A percentile compares a stretch with the other conserved stretches of the same genome.
Conservation (phyloP, 2,329 filamentous ascomycete genomes). For the Epichloe festucae region DNA sequence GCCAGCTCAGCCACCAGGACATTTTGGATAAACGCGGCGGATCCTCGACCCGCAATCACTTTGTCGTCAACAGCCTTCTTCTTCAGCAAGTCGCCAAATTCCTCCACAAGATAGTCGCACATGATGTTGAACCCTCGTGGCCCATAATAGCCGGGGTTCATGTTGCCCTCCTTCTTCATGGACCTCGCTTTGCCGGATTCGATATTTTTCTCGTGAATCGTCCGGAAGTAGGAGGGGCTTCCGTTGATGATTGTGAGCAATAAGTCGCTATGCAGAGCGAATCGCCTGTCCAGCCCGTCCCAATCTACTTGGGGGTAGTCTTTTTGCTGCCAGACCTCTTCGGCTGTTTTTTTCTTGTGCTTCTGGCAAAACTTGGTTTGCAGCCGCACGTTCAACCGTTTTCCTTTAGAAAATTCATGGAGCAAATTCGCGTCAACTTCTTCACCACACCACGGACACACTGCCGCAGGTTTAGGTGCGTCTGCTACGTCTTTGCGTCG, state of each 20-base stretch:
- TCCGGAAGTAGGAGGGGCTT: constrained; percentile 47
- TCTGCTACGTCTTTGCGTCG: constrained; percentile 3
- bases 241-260: constrained; percentile 49
- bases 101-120: constrained; percentile 52
- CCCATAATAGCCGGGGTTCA: constrained; percentile 75
- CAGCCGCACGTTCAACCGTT: constrained; percentile 39
- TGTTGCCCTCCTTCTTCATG: constrained; percentile 42
- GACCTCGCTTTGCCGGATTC: constrained; percentile 45
- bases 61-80: constrained; percentile 49
- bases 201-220: constrained; percentile 40
- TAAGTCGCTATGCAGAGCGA: constrained; percentile 39
- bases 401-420: constrained; percentile 34
- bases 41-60: constrained; percentile 52
- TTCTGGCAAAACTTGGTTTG: constrained; percentile 51
- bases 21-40: constrained; percentile 55
- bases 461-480: constrained; percentile 11
- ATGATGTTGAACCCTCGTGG: constrained; percentile 58
- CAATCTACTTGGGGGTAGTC: constrained; percentile 64
- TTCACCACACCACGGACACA: constrained; percentile 56
- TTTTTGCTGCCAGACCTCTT: constrained; percentile 29
- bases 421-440: constrained; percentile 42
- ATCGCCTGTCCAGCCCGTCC: constrained; percentile 44
- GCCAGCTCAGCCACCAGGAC: constrained; percentile 66
- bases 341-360: constrained; percentile 45
- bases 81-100: constrained; percentile 47